Evolutionary conservation across 306 rosid genomes (phyloP), one percentile per base, ranked within the genome.

Genomic region (Rosa multiflora): DNA sequence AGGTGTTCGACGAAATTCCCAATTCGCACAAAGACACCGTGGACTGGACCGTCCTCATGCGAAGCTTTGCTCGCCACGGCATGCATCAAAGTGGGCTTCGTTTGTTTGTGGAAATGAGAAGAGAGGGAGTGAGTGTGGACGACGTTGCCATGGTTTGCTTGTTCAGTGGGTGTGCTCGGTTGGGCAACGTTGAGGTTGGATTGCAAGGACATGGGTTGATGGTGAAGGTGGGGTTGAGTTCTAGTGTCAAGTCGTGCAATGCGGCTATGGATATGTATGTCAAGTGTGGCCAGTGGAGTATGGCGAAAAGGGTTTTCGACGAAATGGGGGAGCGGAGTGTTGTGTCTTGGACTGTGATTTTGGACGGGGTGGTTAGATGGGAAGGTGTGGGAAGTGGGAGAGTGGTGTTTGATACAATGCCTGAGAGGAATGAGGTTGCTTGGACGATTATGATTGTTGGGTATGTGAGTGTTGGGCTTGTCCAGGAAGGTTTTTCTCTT

Each of bases 391-490:
- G 70, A 66, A 83, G 77, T 83, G 96, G 90, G 81, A 87, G 91
- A 49, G 58, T 23, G 68, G 84, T 89, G 90, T 89, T 90, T 72
- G 89, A 91, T 71, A 77, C 8, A 73, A 93, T 91, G 97, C 89
- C 87, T 2, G 92, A 89, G 82, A 90, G 82, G 76, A 93, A 93
- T 75, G 97, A 83, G 79, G 88, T 91, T 75, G 90, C 94, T 72
- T 88, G 97, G 97, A 93, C 97, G 53, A 74, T 91, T 62, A 81
- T 93, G 94, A 81, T 89, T 8, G 88, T 80, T 44, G 92, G 91
- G 5, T 93, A 87, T 76, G 84, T 86, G 64, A 89, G 78, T 58
- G 85, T 78, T 32, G 94, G 89, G 35, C 81, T 87, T 76, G 80
- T 86, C 2, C 23, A 46, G 17, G 88, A 91, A 73, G 89, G 89